Percentiles rank a stretch among this genome's conserved stretches.
phyloP scores from a whole-genome alignment of 306 rosid genomes.

The Lithocarpus polystachyus region DNA sequence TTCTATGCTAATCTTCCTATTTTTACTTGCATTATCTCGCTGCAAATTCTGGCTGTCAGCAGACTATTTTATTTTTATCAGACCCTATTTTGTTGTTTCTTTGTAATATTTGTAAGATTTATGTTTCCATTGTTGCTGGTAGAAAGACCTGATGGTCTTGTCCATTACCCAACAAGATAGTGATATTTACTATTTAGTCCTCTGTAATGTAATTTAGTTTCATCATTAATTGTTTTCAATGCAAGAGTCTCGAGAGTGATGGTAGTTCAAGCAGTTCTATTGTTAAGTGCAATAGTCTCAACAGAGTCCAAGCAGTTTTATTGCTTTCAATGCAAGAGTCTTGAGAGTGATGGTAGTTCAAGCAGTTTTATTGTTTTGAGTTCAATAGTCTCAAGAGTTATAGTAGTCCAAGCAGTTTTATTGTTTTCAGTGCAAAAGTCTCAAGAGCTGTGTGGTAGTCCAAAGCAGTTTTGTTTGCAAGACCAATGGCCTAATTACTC shows the following conservation, averaged over 20 bases:
- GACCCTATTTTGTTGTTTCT: conserved; percentile 35
- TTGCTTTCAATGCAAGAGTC: background rate
- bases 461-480: background rate
- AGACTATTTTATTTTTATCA: conserved; percentile 26
- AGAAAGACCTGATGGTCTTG: conserved; percentile 27
- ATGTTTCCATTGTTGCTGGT: conserved; percentile 25
- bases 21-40: conserved; percentile 39
- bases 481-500: background rate
- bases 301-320: background rate
- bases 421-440: background rate
- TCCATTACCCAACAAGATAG: conserved; percentile 28
- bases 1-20: conserved; percentile 16
- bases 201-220: conserved; percentile 33
- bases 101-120: conserved; percentile 39
- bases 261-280: background rate
- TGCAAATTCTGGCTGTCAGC: conserved; percentile 30
- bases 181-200: conserved; percentile 21
- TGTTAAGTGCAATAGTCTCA: background rate
- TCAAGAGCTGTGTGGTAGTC: background rate
- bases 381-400: background rate
- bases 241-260: background rate
- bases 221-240: background rate
- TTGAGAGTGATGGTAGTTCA: background rate
- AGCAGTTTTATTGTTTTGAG: background rate
- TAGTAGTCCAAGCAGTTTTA: background rate